phyloP scores from a whole-genome alignment of 768 basidiomycete species.

The Serendipita sp. region DNA sequence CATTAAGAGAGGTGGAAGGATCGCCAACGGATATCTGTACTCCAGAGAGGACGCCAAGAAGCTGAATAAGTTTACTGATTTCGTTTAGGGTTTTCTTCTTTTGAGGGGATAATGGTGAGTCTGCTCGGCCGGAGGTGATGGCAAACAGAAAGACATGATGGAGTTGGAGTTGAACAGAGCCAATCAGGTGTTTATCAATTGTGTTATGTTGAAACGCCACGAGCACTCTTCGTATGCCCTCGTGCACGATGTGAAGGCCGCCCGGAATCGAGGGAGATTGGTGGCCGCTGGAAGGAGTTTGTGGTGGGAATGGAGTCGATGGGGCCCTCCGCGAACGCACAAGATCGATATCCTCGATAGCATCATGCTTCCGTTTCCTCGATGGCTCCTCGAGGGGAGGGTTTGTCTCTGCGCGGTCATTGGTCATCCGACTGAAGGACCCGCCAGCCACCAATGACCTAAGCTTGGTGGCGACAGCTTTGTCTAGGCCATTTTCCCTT shows the following conservation, averaged over 20 bases:
- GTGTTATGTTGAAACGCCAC: slow-evolving; percentile 19
- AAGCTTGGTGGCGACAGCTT: not conserved
- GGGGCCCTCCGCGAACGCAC: too few relatives aligned
- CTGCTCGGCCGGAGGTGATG: slow-evolving; percentile 46
- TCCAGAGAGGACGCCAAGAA: slow-evolving; percentile 63
- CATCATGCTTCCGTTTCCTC: not conserved
- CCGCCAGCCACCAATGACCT: not conserved
- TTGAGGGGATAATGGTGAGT: slow-evolving; percentile 22
- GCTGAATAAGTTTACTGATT: slow-evolving; percentile 66
- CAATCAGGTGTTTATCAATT: slow-evolving; percentile 41
- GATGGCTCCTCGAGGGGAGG: not conserved
- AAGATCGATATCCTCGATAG: not conserved
- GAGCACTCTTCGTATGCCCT: not conserved
- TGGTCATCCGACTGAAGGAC: not conserved
- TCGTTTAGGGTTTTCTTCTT: slow-evolving; percentile 51
- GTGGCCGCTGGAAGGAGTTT: not conserved
- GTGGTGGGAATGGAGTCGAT: not conserved
- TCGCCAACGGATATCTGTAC: slow-evolving; percentile 38
- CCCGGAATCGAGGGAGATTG: not conserved
- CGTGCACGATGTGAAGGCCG: not conserved
- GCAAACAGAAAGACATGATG: slow-evolving; percentile 69
- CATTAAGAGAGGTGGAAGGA: slow-evolving; percentile 21
- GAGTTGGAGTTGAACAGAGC: slow-evolving; percentile 55
- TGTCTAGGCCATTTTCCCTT: not conserved
- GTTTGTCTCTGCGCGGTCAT: not conserved